Conservation (phyloP, 495 filamentous ascomycete species). For the Annulohypoxylon stygium region DNA sequence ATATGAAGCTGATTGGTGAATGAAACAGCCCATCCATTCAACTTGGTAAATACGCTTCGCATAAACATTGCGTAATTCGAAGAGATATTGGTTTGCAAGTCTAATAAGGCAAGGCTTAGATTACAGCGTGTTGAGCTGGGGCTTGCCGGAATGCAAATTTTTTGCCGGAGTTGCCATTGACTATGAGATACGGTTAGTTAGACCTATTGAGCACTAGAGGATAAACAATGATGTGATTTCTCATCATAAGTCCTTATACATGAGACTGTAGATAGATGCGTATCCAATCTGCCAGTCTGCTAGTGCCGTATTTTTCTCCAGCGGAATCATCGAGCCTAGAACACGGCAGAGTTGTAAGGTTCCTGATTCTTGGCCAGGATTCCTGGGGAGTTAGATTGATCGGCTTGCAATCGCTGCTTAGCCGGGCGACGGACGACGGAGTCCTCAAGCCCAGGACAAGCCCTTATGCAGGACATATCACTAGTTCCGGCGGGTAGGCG, state of each 20-base stretch:
- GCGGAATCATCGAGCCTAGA: constrained; percentile 26
- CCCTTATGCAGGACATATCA: constrained; percentile 52
- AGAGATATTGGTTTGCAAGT: constrained; percentile 11
- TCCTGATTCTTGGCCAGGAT: not conserved
- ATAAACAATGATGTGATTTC: not conserved
- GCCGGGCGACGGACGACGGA: constrained; percentile 38
- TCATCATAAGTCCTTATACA: not conserved
- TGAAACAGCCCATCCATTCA: constrained; percentile 27
- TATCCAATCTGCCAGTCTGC: not conserved
- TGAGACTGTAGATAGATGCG: not conserved
- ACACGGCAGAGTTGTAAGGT: not conserved
- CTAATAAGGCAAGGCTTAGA: constrained; percentile 5
- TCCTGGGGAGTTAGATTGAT: constrained; percentile 5
- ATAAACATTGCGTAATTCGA: constrained; percentile 18
- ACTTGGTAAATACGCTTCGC: constrained; percentile 29
- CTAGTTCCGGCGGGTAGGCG: constrained; percentile 60
- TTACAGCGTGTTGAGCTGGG: constrained; percentile 11
- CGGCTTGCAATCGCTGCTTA: constrained; percentile 29
- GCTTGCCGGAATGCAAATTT: constrained; percentile 10
- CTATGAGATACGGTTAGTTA: not conserved
- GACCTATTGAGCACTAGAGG: not conserved
- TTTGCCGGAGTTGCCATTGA: constrained; percentile 10
- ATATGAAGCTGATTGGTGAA: constrained; percentile 37
- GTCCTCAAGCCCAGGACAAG: constrained; percentile 13
- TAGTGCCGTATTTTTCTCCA: not conserved